Evolutionary conservation across 2,329 filamentous ascomycete species (phyloP).

Genomic region (Sodiomyces alkalinus): DNA sequence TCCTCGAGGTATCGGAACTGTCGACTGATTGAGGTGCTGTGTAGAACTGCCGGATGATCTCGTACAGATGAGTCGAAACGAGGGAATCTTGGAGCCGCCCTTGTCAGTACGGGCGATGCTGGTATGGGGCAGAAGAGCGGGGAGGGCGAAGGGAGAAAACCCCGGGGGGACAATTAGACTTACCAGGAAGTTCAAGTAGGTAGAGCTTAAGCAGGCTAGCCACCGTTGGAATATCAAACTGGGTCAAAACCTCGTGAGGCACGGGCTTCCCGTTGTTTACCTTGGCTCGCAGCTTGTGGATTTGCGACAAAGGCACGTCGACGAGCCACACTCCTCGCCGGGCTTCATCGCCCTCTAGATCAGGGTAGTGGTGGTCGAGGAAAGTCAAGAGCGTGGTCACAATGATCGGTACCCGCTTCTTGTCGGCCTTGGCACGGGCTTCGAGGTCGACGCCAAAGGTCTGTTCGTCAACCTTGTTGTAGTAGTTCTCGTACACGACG

Average conservation of each 20-base stretch:
- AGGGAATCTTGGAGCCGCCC: too few species aligned
- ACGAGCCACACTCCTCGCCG: slow-evolving; percentile 86
- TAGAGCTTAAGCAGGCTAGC: slow-evolving; percentile 90
- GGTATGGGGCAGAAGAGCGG: background rate
- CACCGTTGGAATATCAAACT: slow-evolving; percentile 88
- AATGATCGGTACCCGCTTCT: slow-evolving; percentile 86
- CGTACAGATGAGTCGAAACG: slow-evolving; percentile 94
- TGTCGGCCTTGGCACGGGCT: slow-evolving; percentile 78
- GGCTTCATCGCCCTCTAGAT: slow-evolving; percentile 90
- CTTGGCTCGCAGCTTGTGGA: slow-evolving; percentile 66
- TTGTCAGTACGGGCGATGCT: background rate
- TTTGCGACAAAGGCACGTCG: slow-evolving; percentile 73
- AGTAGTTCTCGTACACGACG: slow-evolving; percentile 95
- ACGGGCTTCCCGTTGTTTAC: slow-evolving; percentile 81
- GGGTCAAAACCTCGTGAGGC: slow-evolving; percentile 59
- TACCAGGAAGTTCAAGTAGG: slow-evolving; percentile 84
- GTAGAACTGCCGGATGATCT: slow-evolving; percentile 97
- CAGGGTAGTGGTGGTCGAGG: slow-evolving; percentile 90
- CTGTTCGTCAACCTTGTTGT: slow-evolving; percentile 94
- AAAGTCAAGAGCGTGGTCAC: slow-evolving; percentile 90
- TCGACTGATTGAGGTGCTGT: slow-evolving; percentile 46
- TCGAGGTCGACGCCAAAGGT: slow-evolving; percentile 98
- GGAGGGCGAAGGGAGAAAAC: background rate
- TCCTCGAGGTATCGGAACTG: slow-evolving; percentile 58
- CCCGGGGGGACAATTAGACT: slow-evolving; percentile 20